Base-by-base conservation (phyloP, 148 eudicot genomes). In the Camellia japonica region DNA sequence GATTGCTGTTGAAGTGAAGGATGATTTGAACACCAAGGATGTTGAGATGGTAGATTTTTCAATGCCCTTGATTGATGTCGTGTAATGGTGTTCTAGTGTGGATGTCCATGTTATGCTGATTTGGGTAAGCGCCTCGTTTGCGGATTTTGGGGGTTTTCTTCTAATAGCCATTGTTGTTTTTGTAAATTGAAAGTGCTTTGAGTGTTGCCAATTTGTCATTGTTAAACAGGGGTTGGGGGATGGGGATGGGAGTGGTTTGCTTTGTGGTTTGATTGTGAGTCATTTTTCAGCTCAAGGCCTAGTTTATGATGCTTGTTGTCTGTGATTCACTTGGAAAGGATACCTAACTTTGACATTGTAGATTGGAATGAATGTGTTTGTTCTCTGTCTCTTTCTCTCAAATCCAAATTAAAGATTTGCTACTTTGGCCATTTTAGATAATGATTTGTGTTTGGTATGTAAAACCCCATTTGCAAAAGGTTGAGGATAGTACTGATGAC, bases 221-320 rank as follows among this genome's bases (percentile, higher is more conserved):
- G 6, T 61, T 66, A 74, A 58, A 58, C 49, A 52, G 60, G 69
- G 65, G 54, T 11, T 0, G 30, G 30, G 30, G 30, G 30, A 30
- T 30, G 38, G 38, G 38, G 38, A 13, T 43, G 56, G 3, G 67
- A 4, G 54, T 61, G 42, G 16, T 12, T 44, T 44, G 68, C 43
- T 46, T 46, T 18, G 30, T 49, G 74, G 68, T 23, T 76, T 71
- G 68, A 11, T 63, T 14, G 79, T 23, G 47, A 65, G 60, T 75
- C 81, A 79, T 76, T 82, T 86, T 79, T 83, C 89, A 86, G 84
- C 84, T 80, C 81, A 73, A 16, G 83, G 85, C 85, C 82, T 89
- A 86, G 82, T 79, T 75, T 43, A 66, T 67, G 7, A 58, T 67
- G 55, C n/a, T 59, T 58, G 3, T 59, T 63, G 9, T 56, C 8